These are phyloP conservation scores for Hippophae gyantsensis DNA, from an alignment of 306 rosid species.

Conservation along the genomic window DNA sequence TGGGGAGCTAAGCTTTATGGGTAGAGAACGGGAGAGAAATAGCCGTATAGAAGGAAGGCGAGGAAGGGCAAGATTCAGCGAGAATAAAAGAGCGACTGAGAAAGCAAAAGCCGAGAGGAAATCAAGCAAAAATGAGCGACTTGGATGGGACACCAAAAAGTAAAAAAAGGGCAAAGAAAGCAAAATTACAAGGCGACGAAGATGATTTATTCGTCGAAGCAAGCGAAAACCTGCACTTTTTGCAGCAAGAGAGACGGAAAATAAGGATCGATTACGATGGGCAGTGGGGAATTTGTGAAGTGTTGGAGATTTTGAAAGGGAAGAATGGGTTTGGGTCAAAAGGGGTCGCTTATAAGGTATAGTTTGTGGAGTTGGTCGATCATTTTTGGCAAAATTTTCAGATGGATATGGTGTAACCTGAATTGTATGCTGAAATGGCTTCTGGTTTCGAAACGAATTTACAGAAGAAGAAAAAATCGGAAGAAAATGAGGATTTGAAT, in stretches of 20 bases:
- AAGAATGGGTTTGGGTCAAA: slow-evolving; percentile 41
- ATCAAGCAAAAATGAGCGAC: slow-evolving; percentile 63
- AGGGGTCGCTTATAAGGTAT: slow-evolving; percentile 63
- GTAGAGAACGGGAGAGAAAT: slow-evolving; percentile 52
- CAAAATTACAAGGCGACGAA: slow-evolving; percentile 44
- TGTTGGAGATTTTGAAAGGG: slow-evolving; percentile 50
- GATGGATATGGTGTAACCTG: slow-evolving; percentile 13
- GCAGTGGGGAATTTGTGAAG: slow-evolving; percentile 26
- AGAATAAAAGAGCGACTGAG: slow-evolving; percentile 66
- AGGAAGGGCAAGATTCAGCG: slow-evolving; percentile 78
- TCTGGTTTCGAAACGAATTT: slow-evolving; percentile 26
- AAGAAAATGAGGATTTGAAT: background rate
- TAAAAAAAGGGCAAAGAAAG: slow-evolving; percentile 70
- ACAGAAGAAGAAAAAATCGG: slow-evolving; percentile 12
- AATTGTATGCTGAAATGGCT: slow-evolving; percentile 16
- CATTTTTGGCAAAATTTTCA: slow-evolving; percentile 1
- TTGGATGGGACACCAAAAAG: slow-evolving; percentile 69
- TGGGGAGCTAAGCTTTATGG: slow-evolving; percentile 35
- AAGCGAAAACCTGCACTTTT: slow-evolving; percentile 34
- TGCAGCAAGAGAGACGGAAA: slow-evolving; percentile 33
- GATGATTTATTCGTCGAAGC: slow-evolving; percentile 48
- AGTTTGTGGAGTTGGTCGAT: slow-evolving; percentile 22
- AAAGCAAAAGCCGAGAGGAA: slow-evolving; percentile 86
- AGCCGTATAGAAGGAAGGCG: slow-evolving; percentile 64
- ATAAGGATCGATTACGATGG: slow-evolving; percentile 24